Evolutionary conservation across 148 eudicot species (phyloP).

Genomic region (Chenopodium quinoa): DNA sequence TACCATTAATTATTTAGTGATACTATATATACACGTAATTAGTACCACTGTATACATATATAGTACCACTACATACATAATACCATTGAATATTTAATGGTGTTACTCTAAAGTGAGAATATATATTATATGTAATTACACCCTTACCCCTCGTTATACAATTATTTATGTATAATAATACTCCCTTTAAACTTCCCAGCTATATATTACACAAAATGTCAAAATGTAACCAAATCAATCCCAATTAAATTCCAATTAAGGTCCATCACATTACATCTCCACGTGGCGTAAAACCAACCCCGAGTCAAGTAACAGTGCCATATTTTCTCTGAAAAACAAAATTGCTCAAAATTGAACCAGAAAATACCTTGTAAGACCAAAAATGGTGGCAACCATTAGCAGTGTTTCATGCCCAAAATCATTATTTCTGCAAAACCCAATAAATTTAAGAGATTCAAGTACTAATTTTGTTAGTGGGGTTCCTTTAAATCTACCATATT

Average conservation of each 20-base stretch:
- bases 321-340: not conserved
- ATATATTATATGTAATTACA: too few species aligned
- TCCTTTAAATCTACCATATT: slow-evolving; percentile 31
- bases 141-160: too few species aligned
- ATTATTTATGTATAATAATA: too few species aligned
- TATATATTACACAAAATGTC: not conserved
- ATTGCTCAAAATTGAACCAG: not conserved
- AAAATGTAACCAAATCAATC: not conserved
- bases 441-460: slow-evolving; percentile 26
- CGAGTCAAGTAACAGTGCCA: not conserved
- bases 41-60: too few species aligned
- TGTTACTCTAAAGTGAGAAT: too few species aligned
- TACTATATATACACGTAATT: too few species aligned
- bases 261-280: not conserved
- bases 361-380: not conserved
- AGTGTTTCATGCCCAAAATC: slow-evolving; percentile 28
- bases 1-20: too few species aligned
- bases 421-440: slow-evolving; percentile 23
- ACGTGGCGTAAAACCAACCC: slow-evolving; percentile 21
- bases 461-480: slow-evolving; percentile 40
- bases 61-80: too few species aligned
- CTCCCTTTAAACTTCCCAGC: too few species aligned
- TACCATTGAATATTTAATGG: too few species aligned
- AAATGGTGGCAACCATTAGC: slow-evolving; percentile 40
- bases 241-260: not conserved